phyloP scores from a whole-genome alignment of 441 rosid species.

The Pelargonium australe region DNA sequence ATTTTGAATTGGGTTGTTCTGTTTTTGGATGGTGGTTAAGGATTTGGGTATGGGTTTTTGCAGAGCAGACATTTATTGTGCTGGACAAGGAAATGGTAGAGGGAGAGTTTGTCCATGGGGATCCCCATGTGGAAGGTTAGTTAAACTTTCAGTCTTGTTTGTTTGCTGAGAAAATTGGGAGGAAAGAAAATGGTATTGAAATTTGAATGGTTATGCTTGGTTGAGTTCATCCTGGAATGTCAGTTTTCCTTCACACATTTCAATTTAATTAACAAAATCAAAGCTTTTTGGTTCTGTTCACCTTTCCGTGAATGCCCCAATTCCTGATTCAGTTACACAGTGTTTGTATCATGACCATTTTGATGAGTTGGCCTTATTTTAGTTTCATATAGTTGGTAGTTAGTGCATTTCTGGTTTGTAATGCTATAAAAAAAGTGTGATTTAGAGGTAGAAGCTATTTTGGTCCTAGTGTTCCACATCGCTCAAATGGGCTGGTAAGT shows the following conservation, averaged over 20 bases:
- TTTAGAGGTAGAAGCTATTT: neutral
- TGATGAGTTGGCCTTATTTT: neutral
- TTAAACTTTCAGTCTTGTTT: constrained; percentile 2
- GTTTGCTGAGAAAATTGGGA: constrained; percentile 1
- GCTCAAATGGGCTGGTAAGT: neutral
- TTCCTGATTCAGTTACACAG: neutral
- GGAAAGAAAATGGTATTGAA: neutral
- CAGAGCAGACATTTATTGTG: constrained; percentile 86
- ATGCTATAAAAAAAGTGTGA: no score
- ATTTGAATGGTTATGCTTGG: neutral
- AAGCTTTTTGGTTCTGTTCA: neutral
- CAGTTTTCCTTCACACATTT: neutral
- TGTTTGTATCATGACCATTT: neutral
- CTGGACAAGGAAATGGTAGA: constrained; percentile 59
- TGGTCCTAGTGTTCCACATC: neutral
- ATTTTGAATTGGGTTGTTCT: neutral
- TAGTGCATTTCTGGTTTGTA: no score
- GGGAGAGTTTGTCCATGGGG: constrained; percentile 51
- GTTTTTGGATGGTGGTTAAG: neutral
- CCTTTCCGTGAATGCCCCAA: neutral
- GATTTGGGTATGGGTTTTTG: constrained; percentile 17
- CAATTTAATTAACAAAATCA: neutral
- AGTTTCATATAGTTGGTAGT: no score
- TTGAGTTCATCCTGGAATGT: neutral
- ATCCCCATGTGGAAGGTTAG: constrained; percentile 69